Conservation (phyloP, 2,329 filamentous ascomycete genomes). For the Talaromyces sp. region DNA sequence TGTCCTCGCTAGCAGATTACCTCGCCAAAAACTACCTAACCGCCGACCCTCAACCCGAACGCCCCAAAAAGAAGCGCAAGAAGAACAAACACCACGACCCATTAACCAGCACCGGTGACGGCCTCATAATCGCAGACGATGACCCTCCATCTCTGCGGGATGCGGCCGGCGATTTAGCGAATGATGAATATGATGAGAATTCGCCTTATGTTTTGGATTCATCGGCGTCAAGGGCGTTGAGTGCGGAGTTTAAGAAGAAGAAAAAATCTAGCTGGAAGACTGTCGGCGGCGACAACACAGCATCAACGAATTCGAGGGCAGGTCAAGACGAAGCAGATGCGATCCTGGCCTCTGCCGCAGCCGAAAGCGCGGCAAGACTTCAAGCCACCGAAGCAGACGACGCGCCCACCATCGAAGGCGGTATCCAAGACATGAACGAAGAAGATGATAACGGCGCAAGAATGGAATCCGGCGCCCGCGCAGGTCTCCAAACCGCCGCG, state of each 20-base stretch:
- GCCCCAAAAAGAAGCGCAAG: constrained; percentile 51
- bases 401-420: constrained; percentile 40
- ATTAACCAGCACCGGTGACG: constrained; percentile 27
- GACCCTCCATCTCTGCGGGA: constrained; percentile 37
- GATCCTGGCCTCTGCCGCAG: constrained; percentile 69
- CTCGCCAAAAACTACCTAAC: constrained; percentile 88
- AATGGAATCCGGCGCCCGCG: constrained; percentile 85
- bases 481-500: constrained; percentile 79
- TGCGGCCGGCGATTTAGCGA: constrained; percentile 21
- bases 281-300: background rate
- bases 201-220: constrained; percentile 28
- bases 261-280: constrained; percentile 57
- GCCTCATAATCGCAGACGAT: constrained; percentile 42
- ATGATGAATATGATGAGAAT: constrained; percentile 37
- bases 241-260: constrained; percentile 64
- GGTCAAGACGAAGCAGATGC: constrained; percentile 70
- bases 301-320: background rate
- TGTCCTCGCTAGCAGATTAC: constrained; percentile 72
- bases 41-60: constrained; percentile 51
- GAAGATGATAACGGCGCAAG: constrained; percentile 46
- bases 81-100: constrained; percentile 49
- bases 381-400: constrained; percentile 50
- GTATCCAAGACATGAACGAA: constrained; percentile 24
- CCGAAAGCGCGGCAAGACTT: constrained; percentile 58
- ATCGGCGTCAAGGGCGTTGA: constrained; percentile 18